Evolutionary conservation across 441 rosid species (phyloP).

Genomic region (Arabidopsis lyrata): DNA sequence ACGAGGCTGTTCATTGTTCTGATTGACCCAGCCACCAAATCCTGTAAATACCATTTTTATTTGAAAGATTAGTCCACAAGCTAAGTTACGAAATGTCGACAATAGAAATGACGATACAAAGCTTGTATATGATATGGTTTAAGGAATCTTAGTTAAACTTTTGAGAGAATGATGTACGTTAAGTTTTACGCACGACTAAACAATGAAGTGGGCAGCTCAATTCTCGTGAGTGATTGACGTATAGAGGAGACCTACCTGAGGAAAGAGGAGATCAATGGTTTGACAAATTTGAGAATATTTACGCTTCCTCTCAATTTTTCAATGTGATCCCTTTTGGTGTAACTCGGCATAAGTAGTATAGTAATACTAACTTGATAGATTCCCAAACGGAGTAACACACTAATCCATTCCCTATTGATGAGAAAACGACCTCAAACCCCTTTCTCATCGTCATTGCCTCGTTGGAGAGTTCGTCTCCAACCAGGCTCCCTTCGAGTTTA

Average conservation of each 20-base stretch:
- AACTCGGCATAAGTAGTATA: neutral
- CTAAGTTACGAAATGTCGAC: neutral
- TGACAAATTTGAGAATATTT: neutral
- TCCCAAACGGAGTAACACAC: too few relatives aligned
- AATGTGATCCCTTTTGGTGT: neutral
- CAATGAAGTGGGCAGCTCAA: slow-evolving; percentile 5
- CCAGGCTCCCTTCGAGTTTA: too few relatives aligned
- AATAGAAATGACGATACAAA: slow-evolving; percentile 1
- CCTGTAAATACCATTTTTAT: slow-evolving; percentile 19
- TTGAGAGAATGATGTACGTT: slow-evolving; percentile 8
- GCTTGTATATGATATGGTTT: slow-evolving; percentile 16
- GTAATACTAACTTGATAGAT: neutral
- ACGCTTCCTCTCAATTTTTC: neutral
- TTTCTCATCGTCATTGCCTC: too few relatives aligned
- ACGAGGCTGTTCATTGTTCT: slow-evolving; percentile 47
- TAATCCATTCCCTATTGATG: too few relatives aligned
- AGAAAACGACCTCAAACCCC: too few relatives aligned
- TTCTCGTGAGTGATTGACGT: slow-evolving; percentile 24
- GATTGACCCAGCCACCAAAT: slow-evolving; percentile 26
- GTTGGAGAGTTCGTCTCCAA: too few relatives aligned
- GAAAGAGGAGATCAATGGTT: neutral
- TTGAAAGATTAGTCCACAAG: neutral
- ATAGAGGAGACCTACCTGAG: neutral
- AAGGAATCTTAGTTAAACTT: neutral
- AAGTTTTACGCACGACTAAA: slow-evolving; percentile 1